phyloP scores from a whole-genome alignment of 2,329 filamentous ascomycete species.

The Neonectria ditissima region DNA sequence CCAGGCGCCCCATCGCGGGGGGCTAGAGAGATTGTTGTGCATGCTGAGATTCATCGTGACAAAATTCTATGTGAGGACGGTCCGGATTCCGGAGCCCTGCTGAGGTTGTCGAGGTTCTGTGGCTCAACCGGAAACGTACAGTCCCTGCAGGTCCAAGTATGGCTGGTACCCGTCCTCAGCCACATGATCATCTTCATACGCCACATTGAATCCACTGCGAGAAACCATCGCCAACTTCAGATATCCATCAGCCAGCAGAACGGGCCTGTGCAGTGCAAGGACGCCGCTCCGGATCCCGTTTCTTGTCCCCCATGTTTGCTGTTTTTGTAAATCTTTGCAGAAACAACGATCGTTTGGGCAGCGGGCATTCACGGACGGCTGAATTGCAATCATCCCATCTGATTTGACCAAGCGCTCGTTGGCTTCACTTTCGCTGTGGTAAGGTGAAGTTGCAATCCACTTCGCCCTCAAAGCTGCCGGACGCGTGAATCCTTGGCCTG shows the following conservation, averaged over 20 bases:
- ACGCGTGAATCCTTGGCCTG: neutral
- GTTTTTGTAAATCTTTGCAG: neutral
- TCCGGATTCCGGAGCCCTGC: too few relatives aligned
- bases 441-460: neutral
- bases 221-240: slow-evolving; percentile 44
- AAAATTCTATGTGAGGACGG: neutral
- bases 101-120: neutral
- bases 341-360: neutral
- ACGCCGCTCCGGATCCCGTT: neutral
- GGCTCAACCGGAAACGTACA: neutral
- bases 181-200: slow-evolving; percentile 18
- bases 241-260: slow-evolving; percentile 25
- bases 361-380: neutral
- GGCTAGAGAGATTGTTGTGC: neutral
- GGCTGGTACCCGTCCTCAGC: slow-evolving; percentile 27
- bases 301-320: neutral
- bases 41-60: neutral
- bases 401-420: neutral
- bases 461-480: neutral
- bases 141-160: slow-evolving; percentile 23
- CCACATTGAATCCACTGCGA: slow-evolving; percentile 43
- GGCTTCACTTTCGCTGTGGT: neutral
- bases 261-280: slow-evolving; percentile 22
- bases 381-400: neutral
- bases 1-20: neutral